Conservation (phyloP, 2,329 filamentous ascomycete genomes). For the Fusarium drepaniforme region DNA sequence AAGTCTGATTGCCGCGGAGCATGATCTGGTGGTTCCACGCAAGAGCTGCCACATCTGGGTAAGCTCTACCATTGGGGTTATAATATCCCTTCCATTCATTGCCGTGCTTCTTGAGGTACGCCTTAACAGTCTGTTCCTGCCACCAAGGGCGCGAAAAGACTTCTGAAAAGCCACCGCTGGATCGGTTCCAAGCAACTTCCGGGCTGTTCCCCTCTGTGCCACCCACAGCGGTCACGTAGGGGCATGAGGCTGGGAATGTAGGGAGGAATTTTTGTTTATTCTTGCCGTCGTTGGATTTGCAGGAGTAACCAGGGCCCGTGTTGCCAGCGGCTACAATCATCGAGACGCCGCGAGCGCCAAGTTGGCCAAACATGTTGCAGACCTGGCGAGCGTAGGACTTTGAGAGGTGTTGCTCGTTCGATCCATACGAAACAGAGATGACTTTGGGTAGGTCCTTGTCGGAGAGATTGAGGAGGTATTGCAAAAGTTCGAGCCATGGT, state of each 20-base stretch:
- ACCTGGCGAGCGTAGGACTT: slow-evolving; percentile 64
- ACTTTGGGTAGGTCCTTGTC: slow-evolving; percentile 70
- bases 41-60: slow-evolving; percentile 73
- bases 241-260: slow-evolving; percentile 58
- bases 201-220: slow-evolving; percentile 65
- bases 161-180: slow-evolving; percentile 64
- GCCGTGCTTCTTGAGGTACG: slow-evolving; percentile 58
- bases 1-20: slow-evolving; percentile 42
- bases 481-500: slow-evolving; percentile 74
- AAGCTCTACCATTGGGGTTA: slow-evolving; percentile 64
- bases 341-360: slow-evolving; percentile 75
- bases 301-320: slow-evolving; percentile 51
- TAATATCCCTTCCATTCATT: slow-evolving; percentile 62
- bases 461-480: slow-evolving; percentile 67
- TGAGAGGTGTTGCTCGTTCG: slow-evolving; percentile 75
- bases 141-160: slow-evolving; percentile 58
- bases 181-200: slow-evolving; percentile 66
- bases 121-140: slow-evolving; percentile 59
- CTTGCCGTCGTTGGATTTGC: slow-evolving; percentile 52
- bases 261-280: slow-evolving; percentile 50
- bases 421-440: slow-evolving; percentile 78
- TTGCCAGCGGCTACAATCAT: slow-evolving; percentile 77
- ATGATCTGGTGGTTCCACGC: slow-evolving; percentile 49
- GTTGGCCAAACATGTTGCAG: slow-evolving; percentile 71
- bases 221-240: slow-evolving; percentile 73